These are phyloP conservation scores for Sindora glabra DNA, from an alignment of 306 rosid genomes.

Conservation along the genomic window DNA sequence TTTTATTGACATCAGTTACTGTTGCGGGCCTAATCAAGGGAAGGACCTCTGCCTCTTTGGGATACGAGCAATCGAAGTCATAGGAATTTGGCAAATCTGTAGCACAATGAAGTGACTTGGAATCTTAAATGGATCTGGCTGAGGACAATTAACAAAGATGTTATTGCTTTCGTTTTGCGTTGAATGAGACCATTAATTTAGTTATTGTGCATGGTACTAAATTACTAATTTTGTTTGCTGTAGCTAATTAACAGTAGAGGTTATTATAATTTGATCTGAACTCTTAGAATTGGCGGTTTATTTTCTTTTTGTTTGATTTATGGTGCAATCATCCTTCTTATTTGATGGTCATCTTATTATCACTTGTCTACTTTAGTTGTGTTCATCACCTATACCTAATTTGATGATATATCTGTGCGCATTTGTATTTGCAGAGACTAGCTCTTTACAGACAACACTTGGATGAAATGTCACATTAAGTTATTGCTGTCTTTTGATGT, in stretches of 20 bases:
- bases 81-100: background rate
- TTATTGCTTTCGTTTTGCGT: background rate
- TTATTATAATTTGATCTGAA: background rate
- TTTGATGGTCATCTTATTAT: background rate
- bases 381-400: background rate
- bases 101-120: background rate
- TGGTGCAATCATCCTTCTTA: background rate
- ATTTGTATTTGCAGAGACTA: conserved; percentile 36
- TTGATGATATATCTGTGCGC: conserved; percentile 6
- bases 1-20: background rate
- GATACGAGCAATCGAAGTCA: too few relatives aligned
- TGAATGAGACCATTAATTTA: background rate
- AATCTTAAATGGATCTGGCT: background rate
- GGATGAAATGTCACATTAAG: conserved; percentile 36
- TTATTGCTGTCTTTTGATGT: background rate
- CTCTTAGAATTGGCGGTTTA: too few relatives aligned
- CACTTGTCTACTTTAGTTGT: background rate
- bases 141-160: background rate
- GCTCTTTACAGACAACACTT: conserved; percentile 48
- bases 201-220: background rate
- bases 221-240: background rate
- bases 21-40: background rate
- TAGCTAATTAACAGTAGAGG: background rate
- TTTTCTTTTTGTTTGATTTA: background rate
- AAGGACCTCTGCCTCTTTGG: background rate